These are phyloP conservation scores for Taphrina sp. DNA, from an alignment of 1,139 yeast species.

Conservation along the genomic window DNA sequence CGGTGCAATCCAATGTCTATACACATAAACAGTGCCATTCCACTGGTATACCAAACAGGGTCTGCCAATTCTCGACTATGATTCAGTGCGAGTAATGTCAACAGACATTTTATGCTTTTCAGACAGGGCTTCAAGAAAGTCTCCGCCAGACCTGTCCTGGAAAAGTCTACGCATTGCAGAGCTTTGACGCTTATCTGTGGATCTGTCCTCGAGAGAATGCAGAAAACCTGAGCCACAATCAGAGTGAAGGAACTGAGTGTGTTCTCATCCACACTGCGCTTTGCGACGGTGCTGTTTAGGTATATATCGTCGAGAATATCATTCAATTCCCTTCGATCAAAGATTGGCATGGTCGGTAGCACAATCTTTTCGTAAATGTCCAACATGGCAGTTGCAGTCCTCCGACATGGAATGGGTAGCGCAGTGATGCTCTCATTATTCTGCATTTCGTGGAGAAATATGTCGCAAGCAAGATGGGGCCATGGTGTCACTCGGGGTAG, in stretches of 20 bases:
- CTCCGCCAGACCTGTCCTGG: slow-evolving; percentile 14
- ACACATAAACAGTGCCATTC: slow-evolving; percentile 16
- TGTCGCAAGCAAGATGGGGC: slow-evolving; percentile 15
- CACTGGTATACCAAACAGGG: slow-evolving; percentile 20
- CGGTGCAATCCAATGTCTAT: slow-evolving; percentile 18
- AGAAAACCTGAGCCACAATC: slow-evolving; percentile 6
- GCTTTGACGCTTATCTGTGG: neutral
- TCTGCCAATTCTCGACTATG: slow-evolving; percentile 19
- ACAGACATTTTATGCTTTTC: slow-evolving; percentile 2
- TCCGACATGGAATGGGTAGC: slow-evolving; percentile 18
- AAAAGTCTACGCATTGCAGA: slow-evolving; percentile 3
- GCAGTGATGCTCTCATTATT: slow-evolving; percentile 1
- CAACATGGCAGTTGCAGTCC: slow-evolving; percentile 3
- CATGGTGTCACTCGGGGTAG: slow-evolving; percentile 10
- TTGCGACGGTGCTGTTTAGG: slow-evolving; percentile 11
- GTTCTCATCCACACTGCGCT: slow-evolving; percentile 15
- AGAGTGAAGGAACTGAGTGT: slow-evolving; percentile 18
- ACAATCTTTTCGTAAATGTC: slow-evolving; percentile 17
- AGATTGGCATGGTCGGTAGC: slow-evolving; percentile 11
- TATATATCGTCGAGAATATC: slow-evolving; percentile 16
- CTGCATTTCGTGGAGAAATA: slow-evolving; percentile 6
- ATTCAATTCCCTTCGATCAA: slow-evolving; percentile 2
- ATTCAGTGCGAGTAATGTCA: slow-evolving; percentile 7
- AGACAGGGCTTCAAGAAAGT: slow-evolving; percentile 6
- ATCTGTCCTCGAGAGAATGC: slow-evolving; percentile 10